Base-by-base conservation (phyloP, 2,329 filamentous ascomycete genomes). In the Cladophialophora carrionii region DNA sequence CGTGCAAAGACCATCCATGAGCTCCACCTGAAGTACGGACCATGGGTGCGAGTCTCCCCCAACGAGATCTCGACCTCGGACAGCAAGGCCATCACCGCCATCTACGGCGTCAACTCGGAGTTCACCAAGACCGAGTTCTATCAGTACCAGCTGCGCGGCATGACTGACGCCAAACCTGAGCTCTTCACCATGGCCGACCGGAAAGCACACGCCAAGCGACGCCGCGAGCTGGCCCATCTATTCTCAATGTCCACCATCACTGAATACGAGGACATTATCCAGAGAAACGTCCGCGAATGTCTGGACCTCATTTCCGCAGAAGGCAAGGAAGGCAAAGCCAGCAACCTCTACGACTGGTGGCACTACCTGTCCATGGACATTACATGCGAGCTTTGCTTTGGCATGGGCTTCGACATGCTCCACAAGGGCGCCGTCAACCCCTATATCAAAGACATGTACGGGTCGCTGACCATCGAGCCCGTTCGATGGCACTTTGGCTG, bases 331-430 rank as follows among this genome's bases (percentile, higher is more conserved):
- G 55, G 46, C 48, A 34, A 53, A 29, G 55, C 60, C 41, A 62
- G 60, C 37, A 62, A 62, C 26, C 60, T 62, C 6, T 62, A 62
- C 29, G 60, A 62, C 37, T 62, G 60, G 60, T 62, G 52, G 52
- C 60, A 62, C 26, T 62, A 62, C n/a, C 60, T 62, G 24, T 62
- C 60, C n/a, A 62, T 62, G 60, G 60, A 62, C 41, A 62, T 62
- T 49, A 62, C 51, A 24, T 62, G 60, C 51, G 60, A 62, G 17
- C 51, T 62, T 1, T 62, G 32, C 29, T 62, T 62, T 31, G 60
- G 60, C 31, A 8, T 46, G 5, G 53, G 52, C 8, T 62, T 62
- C 37, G 53, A 62, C 24, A 62, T 62, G 60, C 60, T 62, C 8
- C 60, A 56, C 43, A 56, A 62, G 31, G 60, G 60, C 12, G 53